Base-by-base conservation (phyloP, 768 basidiomycete species). In the Mycena haematopus region DNA sequence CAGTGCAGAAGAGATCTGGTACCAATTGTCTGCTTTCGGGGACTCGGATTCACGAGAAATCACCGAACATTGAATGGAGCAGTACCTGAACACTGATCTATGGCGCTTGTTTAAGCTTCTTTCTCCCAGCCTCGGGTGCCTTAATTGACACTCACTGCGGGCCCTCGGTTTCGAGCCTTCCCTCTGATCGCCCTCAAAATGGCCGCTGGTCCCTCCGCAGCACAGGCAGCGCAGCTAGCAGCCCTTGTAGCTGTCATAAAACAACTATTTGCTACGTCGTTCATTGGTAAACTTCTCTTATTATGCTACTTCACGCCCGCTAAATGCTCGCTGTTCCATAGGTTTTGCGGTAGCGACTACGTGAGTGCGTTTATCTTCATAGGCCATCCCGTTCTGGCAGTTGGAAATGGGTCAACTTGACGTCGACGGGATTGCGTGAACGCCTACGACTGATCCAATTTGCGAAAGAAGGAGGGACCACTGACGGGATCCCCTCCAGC, bases 321-420 rank as follows among this genome's bases (percentile, higher is more conserved):
- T 42, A 3, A 42, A n/a, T 4, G 29, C 29, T 9, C 29, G 29
- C 1, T 42, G 42, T 6, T 15, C 15, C 22, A 8, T 24, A 47
- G 63, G 63, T 6, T 65, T 65, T 53, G 25, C 58, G 1, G 27
- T 60, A 44, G 53, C 58, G 6, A 65, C 63, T 2, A 57, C 58
- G 63, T 65, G 58, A 29, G 63, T 59, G 7, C 7, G 22, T 38
- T 44, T 33, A 14, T 55, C 54, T 47, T 13, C 17, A 22, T 22
- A 10, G 44, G 44, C 22, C 3, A 7, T 21, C n/a, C 14, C 3
- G 9, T 36, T 10, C 11, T 10, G 36, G 36, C 6, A 33, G 11
- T 33, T 33, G 11, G 36, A 15, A 15, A 36, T 33, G 31, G 36
- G 36, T 36, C 3, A 31, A 31, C 9, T 31, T 31, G 6, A 31